These are phyloP conservation scores for Lasiodiplodia sp. DNA, from an alignment of 2,329 filamentous ascomycete genomes.

Conservation along the genomic window DNA sequence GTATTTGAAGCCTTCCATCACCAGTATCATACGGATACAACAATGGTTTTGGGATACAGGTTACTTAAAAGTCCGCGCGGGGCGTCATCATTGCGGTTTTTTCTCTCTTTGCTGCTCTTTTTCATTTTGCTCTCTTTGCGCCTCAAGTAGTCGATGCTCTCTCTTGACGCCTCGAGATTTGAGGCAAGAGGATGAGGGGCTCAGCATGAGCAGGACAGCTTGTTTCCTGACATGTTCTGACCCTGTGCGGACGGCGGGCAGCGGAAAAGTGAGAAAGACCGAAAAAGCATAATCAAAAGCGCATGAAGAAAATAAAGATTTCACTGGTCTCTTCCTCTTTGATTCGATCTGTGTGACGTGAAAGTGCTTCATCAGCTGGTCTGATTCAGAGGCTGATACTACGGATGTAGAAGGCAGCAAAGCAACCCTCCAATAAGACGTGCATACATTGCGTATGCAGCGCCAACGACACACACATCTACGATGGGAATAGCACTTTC, in stretches of 20 bases:
- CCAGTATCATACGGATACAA: background rate
- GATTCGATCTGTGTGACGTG: background rate
- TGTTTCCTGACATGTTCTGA: background rate
- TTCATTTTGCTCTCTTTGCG: background rate
- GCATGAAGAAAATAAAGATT: background rate
- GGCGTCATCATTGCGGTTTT: slow-evolving; percentile 1
- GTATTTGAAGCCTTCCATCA: background rate
- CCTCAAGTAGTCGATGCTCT: slow-evolving; percentile 2
- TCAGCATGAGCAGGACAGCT: background rate
- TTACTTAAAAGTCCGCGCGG: background rate
- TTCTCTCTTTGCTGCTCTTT: background rate
- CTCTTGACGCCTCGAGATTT: background rate
- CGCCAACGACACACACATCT: too few species aligned
- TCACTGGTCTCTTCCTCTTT: background rate
- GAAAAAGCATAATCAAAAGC: background rate
- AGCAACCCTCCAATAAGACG: too few species aligned
- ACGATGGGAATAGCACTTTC: too few species aligned
- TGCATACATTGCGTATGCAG: too few species aligned
- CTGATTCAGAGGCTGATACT: too few species aligned
- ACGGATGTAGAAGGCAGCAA: too few species aligned
- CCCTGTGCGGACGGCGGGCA: background rate
- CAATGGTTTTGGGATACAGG: background rate
- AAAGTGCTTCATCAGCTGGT: background rate
- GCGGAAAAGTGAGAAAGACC: background rate
- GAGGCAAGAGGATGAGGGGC: background rate